phyloP scores from a whole-genome alignment of 225 moss, liverwort and hornwort genomes.

The Straminergon stramineum region DNA sequence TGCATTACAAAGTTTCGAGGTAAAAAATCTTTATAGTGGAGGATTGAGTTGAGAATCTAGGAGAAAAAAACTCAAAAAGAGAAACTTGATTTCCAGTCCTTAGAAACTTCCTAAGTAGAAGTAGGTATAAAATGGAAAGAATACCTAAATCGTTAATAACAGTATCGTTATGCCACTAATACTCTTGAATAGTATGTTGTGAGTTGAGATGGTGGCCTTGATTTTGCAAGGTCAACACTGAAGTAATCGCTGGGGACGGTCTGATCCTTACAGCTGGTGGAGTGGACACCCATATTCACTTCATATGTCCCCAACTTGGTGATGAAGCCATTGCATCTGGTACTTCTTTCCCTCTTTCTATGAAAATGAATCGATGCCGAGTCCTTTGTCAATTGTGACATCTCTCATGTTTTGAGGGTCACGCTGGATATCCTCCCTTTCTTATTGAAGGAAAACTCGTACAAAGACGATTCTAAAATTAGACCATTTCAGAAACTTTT shows the following conservation, averaged over 20 bases:
- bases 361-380: not conserved
- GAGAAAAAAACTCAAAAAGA: not conserved
- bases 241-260: slow-evolving; percentile 70
- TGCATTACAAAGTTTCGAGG: not conserved
- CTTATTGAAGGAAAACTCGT: not conserved
- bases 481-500: not conserved
- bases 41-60: not conserved
- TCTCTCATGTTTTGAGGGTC: not conserved
- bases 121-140: not conserved
- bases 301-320: slow-evolving; percentile 85
- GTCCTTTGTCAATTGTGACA: not conserved
- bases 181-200: not conserved
- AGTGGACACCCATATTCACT: slow-evolving; percentile 81
- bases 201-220: not conserved
- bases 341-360: not conserved
- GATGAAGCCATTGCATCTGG: slow-evolving; percentile 73
- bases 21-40: not conserved
- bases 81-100: not conserved
- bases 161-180: not conserved
- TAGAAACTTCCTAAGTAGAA: not conserved
- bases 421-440: not conserved
- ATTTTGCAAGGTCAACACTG: slow-evolving; percentile 73
- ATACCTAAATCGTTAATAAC: not conserved
- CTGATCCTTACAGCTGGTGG: slow-evolving; percentile 85
- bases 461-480: not conserved